phyloP scores from a whole-genome alignment of 2,329 filamentous ascomycete genomes.

The Xylaria sp. region DNA sequence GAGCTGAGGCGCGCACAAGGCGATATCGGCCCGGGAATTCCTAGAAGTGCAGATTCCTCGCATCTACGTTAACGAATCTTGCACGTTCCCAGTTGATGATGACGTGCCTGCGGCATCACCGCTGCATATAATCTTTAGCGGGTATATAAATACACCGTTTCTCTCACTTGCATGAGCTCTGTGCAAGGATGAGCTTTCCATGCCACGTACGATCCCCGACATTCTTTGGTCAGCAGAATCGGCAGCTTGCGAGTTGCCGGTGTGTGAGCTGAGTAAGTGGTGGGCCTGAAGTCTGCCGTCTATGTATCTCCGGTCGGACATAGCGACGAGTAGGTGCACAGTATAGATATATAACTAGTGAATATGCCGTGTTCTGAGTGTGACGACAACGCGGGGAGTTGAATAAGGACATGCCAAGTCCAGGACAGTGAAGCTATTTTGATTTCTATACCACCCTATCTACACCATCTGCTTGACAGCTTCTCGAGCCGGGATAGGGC shows the following conservation, averaged over 20 bases:
- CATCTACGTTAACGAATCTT: not conserved
- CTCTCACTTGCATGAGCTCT: conserved; percentile 21
- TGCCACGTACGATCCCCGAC: conserved; percentile 10
- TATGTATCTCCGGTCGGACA: conserved; percentile 23
- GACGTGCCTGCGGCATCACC: conserved; percentile 21
- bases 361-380: not conserved
- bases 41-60: not conserved
- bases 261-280: conserved; percentile 19
- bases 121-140: conserved; percentile 13
- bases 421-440: not conserved
- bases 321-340: not conserved
- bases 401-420: not conserved
- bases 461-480: not conserved
- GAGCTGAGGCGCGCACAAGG: not conserved
- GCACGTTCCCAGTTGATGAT: not conserved
- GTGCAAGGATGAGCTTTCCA: conserved; percentile 9
- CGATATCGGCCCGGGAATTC: not conserved
- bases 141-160: conserved; percentile 16
- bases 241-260: conserved; percentile 9
- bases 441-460: not conserved
- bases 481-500: not conserved
- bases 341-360: not conserved
- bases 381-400: not conserved
- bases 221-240: conserved; percentile 15
- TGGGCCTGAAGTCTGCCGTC: conserved; percentile 3